A percentile compares a stretch with the other conserved stretches of the same genome.
These are phyloP conservation scores for Venturia carpophila DNA, from an alignment of 2,329 filamentous ascomycete genomes.

Conservation along the genomic window DNA sequence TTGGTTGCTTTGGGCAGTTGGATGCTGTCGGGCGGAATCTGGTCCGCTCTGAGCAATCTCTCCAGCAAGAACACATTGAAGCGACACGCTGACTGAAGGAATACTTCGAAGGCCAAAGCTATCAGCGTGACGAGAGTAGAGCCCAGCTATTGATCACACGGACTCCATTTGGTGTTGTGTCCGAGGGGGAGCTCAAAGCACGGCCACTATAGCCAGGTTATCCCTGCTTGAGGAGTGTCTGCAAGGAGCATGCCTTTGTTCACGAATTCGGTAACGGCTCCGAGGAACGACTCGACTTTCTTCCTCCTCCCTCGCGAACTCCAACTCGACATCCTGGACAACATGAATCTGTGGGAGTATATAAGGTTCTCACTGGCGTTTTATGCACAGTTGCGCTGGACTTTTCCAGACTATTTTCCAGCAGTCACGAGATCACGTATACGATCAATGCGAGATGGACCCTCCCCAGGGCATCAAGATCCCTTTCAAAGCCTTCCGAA, in stretches of 20 bases:
- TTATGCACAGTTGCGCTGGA: slow-evolving; percentile 34
- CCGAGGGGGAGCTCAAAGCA: too few species aligned
- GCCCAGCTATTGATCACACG: background rate
- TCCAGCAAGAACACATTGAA: slow-evolving; percentile 14
- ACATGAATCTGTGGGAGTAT: slow-evolving; percentile 34
- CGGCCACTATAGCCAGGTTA: background rate
- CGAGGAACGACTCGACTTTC: slow-evolving; percentile 23
- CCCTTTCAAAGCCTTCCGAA: slow-evolving; percentile 10
- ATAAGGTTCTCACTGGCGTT: slow-evolving; percentile 41
- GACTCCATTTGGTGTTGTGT: background rate
- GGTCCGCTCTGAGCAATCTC: slow-evolving; percentile 21
- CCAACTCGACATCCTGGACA: slow-evolving; percentile 38
- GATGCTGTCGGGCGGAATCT: slow-evolving; percentile 42
- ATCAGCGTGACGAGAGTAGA: background rate
- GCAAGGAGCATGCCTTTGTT: background rate
- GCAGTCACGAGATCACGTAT: slow-evolving; percentile 1
- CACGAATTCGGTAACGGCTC: background rate
- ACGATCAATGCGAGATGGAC: background rate
- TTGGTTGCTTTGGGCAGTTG: slow-evolving; percentile 50
- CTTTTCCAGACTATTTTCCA: slow-evolving; percentile 14
- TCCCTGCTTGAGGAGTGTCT: background rate
- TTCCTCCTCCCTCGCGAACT: slow-evolving; percentile 40
- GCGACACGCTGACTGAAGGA: slow-evolving; percentile 20
- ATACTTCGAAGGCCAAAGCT: background rate
- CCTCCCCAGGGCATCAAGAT: background rate